Percentiles rank a stretch among this genome's conserved stretches.
Conservation (phyloP, 306 rosid species). For the Sindora glabra region DNA sequence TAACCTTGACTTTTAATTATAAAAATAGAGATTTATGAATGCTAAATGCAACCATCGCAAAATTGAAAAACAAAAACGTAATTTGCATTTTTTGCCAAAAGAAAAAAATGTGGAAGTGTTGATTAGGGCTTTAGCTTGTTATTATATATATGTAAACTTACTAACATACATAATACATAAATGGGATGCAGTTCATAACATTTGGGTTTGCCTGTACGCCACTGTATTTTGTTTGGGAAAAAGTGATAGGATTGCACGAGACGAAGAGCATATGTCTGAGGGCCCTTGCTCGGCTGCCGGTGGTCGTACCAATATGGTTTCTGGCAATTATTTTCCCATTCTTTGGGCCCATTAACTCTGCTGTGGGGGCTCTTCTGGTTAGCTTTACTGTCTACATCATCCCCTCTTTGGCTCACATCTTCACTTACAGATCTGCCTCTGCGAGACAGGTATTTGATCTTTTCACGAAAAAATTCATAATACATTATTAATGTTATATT, state of each 20-base stretch:
- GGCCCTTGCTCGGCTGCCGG: conserved; percentile 54
- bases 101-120: too few species aligned
- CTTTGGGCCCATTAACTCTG: conserved; percentile 66
- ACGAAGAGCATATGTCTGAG: conserved; percentile 52
- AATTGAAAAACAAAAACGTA: too few species aligned
- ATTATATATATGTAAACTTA: conserved; percentile 42
- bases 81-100: too few species aligned
- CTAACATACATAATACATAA: too few species aligned
- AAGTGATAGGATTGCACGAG: conserved; percentile 69
- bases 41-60: too few species aligned
- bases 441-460: conserved; percentile 70
- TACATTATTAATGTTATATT: too few species aligned
- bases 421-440: conserved; percentile 53
- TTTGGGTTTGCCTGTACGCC: conserved; percentile 95
- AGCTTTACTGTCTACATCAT: conserved; percentile 72
- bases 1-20: too few species aligned
- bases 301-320: conserved; percentile 66
- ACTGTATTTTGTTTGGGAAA: conserved; percentile 67
- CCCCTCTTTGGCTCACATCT: conserved; percentile 58
- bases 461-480: too few species aligned
- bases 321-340: conserved; percentile 63
- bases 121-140: too few species aligned
- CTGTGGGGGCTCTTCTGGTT: conserved; percentile 65
- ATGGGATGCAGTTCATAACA: conserved; percentile 66
- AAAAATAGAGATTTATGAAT: too few species aligned